Conservation (phyloP, 164 flowering plant genomes). For the Vitis vinifera region DNA sequence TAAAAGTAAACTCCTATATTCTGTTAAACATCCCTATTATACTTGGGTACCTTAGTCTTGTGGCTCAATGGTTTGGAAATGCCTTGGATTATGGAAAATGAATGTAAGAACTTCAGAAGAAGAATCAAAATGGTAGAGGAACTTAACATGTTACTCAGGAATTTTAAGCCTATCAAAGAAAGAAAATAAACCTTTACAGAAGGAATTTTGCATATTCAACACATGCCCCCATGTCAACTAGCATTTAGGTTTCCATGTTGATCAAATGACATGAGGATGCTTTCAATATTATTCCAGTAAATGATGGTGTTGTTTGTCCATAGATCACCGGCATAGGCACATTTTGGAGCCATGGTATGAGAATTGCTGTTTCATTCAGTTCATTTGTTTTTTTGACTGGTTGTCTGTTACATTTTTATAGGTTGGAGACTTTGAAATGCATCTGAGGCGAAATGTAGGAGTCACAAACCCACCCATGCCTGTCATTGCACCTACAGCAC, state of each 20-base stretch:
- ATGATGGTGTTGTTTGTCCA: background rate
- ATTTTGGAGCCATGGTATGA: too few species aligned
- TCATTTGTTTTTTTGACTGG: slow-evolving; percentile 1
- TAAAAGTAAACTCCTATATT: slow-evolving; percentile 48
- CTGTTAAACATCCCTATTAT: too few species aligned
- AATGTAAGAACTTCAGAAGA: too few species aligned
- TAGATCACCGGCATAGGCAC: background rate
- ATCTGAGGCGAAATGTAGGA: slow-evolving; percentile 70
- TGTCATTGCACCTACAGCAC: slow-evolving; percentile 38
- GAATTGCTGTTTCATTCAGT: background rate
- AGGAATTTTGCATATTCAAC: too few species aligned
- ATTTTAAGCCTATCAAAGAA: too few species aligned
- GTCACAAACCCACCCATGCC: slow-evolving; percentile 38
- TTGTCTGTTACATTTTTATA: slow-evolving; percentile 23
- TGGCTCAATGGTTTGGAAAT: too few species aligned
- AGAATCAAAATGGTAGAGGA: too few species aligned
- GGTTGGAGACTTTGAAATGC: slow-evolving; percentile 95
- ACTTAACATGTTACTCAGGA: too few species aligned
- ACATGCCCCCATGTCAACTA: background rate
- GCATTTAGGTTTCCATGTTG: background rate
- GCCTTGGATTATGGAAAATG: too few species aligned
- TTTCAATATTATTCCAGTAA: background rate
- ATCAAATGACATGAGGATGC: background rate
- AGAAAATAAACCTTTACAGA: too few species aligned
- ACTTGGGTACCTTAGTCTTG: too few species aligned